Percentiles rank a stretch among this genome's conserved stretches.
Conservation (phyloP, 768 basidiomycete genomes). For the Cystobasidium ongulense region DNA sequence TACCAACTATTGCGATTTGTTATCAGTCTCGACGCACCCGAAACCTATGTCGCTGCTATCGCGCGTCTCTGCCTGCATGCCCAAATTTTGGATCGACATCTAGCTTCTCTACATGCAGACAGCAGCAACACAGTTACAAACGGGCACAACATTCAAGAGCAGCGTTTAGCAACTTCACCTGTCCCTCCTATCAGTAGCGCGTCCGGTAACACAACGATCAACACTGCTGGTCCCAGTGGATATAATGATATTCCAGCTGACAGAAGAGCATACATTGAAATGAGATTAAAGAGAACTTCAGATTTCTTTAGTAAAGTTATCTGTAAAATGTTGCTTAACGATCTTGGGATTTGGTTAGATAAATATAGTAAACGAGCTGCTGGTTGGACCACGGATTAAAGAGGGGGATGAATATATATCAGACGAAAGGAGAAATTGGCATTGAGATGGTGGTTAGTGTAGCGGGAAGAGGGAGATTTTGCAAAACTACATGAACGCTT, state of each 20-base stretch:
- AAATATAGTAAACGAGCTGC: constrained; percentile 91
- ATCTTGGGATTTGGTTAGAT: constrained; percentile 75
- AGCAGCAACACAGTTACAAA: background rate
- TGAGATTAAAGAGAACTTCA: constrained; percentile 69
- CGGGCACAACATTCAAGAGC: background rate
- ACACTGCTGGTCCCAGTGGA: background rate
- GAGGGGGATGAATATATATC: no score
- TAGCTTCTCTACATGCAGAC: background rate
- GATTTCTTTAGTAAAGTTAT: constrained; percentile 86
- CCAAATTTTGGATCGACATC: constrained; percentile 55
- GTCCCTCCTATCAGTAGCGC: no score
- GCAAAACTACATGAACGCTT: no score
- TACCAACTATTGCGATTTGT: background rate
- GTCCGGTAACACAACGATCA: background rate
- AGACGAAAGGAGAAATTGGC: no score
- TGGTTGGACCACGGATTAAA: constrained; percentile 74
- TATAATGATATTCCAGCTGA: background rate
- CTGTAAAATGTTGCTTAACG: constrained; percentile 78
- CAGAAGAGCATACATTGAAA: constrained; percentile 52
- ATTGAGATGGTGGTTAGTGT: no score
- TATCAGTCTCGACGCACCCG: constrained; percentile 74
- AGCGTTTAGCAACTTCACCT: background rate
- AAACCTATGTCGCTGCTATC: constrained; percentile 69
- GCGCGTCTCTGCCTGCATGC: constrained; percentile 63
- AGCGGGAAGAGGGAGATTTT: no score